Conservation (phyloP, 257 asterid genomes). For the Scutellaria galericulata region DNA sequence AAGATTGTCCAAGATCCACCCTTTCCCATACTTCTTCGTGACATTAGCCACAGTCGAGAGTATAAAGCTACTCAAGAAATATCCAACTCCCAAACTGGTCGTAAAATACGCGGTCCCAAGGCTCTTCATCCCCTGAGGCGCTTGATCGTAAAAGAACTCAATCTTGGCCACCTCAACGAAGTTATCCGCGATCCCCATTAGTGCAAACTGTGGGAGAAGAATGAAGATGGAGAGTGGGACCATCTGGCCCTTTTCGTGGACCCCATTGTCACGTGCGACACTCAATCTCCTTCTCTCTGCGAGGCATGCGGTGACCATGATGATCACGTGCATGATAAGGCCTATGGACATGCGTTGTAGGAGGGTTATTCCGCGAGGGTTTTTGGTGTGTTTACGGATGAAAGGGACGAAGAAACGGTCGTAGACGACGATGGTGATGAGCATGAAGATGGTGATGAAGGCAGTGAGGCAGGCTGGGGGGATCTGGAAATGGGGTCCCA, state of each 20-base stretch:
- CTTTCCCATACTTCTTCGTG: conserved; percentile 53
- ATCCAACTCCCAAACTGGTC: conserved; percentile 68
- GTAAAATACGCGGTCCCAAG: conserved; percentile 77
- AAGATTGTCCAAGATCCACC: conserved; percentile 75
- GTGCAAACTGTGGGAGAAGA: conserved; percentile 64
- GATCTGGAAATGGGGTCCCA: conserved; percentile 59
- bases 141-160: conserved; percentile 80
- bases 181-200: conserved; percentile 66
- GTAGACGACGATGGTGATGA: conserved; percentile 52
- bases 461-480: conserved; percentile 74
- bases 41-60: conserved; percentile 61
- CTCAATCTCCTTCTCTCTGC: conserved; percentile 55
- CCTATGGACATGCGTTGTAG: conserved; percentile 74
- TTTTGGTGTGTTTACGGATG: conserved; percentile 50
- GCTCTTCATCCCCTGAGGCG: conserved; percentile 81
- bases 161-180: conserved; percentile 70
- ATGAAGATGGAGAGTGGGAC: conserved; percentile 71
- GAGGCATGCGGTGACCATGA: conserved; percentile 53
- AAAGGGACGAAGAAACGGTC: conserved; percentile 62
- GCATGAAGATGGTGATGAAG: conserved; percentile 69
- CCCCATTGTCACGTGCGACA: conserved; percentile 49
- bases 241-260: conserved; percentile 29
- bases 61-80: conserved; percentile 63
- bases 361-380: conserved; percentile 71
- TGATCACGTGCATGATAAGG: conserved; percentile 48